These are phyloP conservation scores for Acacia crassicarpa DNA, from an alignment of 306 rosid genomes.

Conservation along the genomic window DNA sequence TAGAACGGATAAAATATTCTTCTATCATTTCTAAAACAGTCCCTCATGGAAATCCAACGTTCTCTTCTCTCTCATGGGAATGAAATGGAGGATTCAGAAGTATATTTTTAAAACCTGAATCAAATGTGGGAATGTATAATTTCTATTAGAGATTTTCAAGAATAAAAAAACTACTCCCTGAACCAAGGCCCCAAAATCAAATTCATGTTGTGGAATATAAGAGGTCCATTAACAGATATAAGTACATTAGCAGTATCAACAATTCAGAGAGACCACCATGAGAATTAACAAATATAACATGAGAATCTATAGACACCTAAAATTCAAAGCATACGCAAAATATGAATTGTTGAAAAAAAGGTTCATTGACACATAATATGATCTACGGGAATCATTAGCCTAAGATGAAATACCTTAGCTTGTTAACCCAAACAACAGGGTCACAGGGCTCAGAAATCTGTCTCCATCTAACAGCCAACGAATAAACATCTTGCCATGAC, in stretches of 20 bases:
- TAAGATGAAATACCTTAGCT: constrained; percentile 67
- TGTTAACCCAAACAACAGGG: constrained; percentile 93
- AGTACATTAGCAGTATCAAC: constrained; percentile 6
- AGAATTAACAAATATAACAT: constrained; percentile 4
- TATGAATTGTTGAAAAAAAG: constrained; percentile 21
- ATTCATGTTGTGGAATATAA: neutral
- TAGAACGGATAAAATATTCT: neutral
- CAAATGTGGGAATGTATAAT: neutral
- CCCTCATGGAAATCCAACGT: neutral
- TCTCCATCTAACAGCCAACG: constrained; percentile 88
- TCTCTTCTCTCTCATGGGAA: neutral
- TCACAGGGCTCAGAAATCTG: constrained; percentile 95
- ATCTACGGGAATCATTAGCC: constrained; percentile 16
- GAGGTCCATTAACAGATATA: neutral
- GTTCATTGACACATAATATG: constrained; percentile 4
- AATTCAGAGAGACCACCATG: neutral
- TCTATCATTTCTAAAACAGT: neutral
- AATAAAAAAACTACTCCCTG: neutral
- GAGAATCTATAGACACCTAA: constrained; percentile 8
- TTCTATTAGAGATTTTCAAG: neutral
- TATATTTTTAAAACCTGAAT: neutral
- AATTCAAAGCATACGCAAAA: constrained; percentile 11
- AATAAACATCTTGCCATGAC: constrained; percentile 81
- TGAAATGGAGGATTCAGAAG: neutral
- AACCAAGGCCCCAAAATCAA: neutral